These are phyloP conservation scores for Quercus bicolor DNA, from an alignment of 306 rosid species.

Conservation along the genomic window DNA sequence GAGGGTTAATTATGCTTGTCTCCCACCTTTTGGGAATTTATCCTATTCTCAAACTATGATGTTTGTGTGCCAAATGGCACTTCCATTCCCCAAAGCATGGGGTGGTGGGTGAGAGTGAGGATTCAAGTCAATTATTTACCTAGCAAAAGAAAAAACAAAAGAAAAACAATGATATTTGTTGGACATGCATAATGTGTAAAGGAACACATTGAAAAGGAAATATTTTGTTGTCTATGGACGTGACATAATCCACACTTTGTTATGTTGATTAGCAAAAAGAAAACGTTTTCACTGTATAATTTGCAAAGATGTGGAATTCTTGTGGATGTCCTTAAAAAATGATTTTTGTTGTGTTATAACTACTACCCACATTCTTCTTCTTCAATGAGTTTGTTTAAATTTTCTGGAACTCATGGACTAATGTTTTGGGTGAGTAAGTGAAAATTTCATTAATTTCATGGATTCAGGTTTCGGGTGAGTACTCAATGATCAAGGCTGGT, in stretches of 20 bases:
- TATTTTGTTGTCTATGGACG: background rate
- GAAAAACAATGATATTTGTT: background rate
- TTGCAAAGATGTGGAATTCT: background rate
- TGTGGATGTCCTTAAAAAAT: background rate
- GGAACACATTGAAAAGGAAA: background rate
- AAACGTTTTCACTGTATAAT: background rate
- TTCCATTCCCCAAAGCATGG: no score
- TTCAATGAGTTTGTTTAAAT: background rate
- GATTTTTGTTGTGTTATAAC: background rate
- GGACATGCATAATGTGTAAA: background rate
- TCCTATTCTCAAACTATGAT: background rate
- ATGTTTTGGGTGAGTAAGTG: background rate
- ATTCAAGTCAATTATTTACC: no score
- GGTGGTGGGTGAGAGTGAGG: no score
- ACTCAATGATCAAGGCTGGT: constrained; percentile 91
- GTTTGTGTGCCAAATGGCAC: background rate
- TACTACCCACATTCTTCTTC: background rate
- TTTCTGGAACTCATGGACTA: background rate
- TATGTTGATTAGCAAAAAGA: background rate
- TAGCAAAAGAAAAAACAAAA: no score
- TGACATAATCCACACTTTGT: no score
- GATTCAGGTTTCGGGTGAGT: constrained; percentile 91
- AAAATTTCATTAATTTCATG: background rate
- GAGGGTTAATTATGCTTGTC: no score
- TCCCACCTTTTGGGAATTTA: background rate